Percentiles rank a stretch among this genome's conserved stretches.
Conservation (phyloP, 257 asterid genomes). For the Eustoma russellianum region DNA sequence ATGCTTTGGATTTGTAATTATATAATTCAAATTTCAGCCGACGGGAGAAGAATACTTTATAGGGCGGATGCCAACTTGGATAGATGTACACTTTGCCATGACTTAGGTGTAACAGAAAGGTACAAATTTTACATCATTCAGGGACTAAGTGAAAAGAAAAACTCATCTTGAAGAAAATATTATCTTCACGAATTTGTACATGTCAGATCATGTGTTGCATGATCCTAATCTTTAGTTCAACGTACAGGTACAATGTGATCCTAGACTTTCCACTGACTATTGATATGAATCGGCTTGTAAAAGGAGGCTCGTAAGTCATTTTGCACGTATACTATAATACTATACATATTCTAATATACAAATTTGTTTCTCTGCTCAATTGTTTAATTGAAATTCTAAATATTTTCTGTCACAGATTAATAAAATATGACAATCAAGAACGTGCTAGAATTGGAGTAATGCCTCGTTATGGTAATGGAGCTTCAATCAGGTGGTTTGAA, state of each 20-base stretch:
- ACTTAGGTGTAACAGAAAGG: constrained; percentile 47
- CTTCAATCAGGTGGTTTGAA: constrained; percentile 49
- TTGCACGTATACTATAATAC: neutral
- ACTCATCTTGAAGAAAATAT: no score
- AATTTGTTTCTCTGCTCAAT: neutral
- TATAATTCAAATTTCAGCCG: constrained; percentile 17
- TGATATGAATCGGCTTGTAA: constrained; percentile 39
- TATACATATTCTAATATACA: neutral
- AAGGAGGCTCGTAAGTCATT: constrained; percentile 53
- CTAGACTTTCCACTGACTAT: constrained; percentile 55
- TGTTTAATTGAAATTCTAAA: neutral
- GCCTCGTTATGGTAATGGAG: constrained; percentile 69
- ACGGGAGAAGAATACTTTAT: constrained; percentile 41
- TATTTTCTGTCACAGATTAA: constrained; percentile 17
- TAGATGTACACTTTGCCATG: constrained; percentile 54
- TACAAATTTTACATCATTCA: neutral
- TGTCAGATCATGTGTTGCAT: no score
- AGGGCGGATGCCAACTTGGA: constrained; percentile 39
- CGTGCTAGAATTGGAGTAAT: constrained; percentile 60
- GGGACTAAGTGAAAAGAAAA: no score
- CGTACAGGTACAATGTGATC: constrained; percentile 47
- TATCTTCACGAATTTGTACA: no score
- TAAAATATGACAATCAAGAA: constrained; percentile 31
- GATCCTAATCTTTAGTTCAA: no score
- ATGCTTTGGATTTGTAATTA: neutral